Evolutionary conservation across 83 land plant genomes (phyloP), one percentile per base, ranked within the genome.

Genomic region (Picea abies): DNA sequence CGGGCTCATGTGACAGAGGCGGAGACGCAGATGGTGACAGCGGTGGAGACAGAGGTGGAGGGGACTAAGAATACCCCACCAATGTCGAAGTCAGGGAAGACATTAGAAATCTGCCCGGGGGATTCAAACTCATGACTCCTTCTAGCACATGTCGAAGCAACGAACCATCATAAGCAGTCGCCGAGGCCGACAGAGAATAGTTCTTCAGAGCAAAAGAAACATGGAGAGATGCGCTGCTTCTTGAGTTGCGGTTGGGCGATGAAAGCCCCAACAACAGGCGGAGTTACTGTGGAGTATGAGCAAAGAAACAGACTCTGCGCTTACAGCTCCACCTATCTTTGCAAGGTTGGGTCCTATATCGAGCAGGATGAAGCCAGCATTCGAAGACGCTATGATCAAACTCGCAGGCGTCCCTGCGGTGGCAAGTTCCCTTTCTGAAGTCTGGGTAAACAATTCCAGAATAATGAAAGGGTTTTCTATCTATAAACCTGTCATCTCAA

Each of bases 341-440:
- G 67, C 94, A 92, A 0, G 90, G 88, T 81, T 88, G 90, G 1
- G 92, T 92, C 29, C 94, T 76, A 65, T 92, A 32, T 32, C 35
- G 35, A 32, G 35, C 35, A 32, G 35, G 35, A 32, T 32, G 35
- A 32, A 32, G 35, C 94, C 91, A 92, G 76, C 84, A 84, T 85
- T 92, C 94, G 68, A 90, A 92, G 20, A 92, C 90, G 0, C 91
- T 90, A 58, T 92, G 92, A 0, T 91, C 85, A 47, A 86, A 83
- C 32, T 88, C 90, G 70, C 94, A 92, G 17, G 78, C 67, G 68
- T 92, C 92, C 4, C 94, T 90, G 4, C 79, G 65, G 16, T 78
- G 61, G 77, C 94, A 92, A 61, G 84, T 76, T 25, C 90, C 90
- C 61, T 82, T 86, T 23, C 92, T 86, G 65, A 79, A 92, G 14